Evolutionary conservation across 2,329 filamentous ascomycete genomes (phyloP).

Genomic region (Colletotrichum zoysiae): DNA sequence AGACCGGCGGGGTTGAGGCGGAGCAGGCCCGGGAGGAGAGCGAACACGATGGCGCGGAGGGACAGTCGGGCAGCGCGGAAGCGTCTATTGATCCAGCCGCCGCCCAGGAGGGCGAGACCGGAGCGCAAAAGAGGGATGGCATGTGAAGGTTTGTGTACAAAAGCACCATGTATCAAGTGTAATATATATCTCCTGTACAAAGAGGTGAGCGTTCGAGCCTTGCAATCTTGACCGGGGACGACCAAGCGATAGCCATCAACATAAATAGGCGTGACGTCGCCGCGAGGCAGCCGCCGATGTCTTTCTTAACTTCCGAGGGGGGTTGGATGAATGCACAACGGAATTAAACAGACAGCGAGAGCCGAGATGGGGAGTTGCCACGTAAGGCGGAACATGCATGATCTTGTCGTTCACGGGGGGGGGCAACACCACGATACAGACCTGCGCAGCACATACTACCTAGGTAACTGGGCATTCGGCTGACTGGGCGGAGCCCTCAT

Average conservation of each 20-base stretch:
- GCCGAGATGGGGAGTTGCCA: not conserved
- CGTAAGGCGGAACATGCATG: not conserved
- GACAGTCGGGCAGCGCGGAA: not conserved
- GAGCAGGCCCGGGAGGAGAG: not conserved
- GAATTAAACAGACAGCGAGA: not conserved
- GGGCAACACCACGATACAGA: not conserved
- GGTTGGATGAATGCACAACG: not conserved
- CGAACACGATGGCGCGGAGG: not conserved
- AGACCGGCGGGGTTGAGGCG: not conserved
- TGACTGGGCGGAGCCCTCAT: too few relatives aligned
- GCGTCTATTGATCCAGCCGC: not conserved
- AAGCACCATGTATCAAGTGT: conserved; percentile 20
- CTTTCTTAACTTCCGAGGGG: too few relatives aligned
- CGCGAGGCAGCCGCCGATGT: not conserved
- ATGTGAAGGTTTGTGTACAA: conserved; percentile 12
- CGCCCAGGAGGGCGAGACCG: not conserved
- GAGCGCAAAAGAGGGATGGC: not conserved
- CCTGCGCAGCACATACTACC: not conserved
- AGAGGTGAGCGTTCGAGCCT: not conserved
- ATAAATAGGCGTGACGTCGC: not conserved
- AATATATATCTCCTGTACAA: conserved; percentile 16
- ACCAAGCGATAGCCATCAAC: not conserved
- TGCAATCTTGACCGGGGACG: not conserved
- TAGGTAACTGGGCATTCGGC: rapidly evolving
- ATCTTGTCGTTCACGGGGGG: not conserved